A percentile compares a stretch with the other conserved stretches of the same genome.
phyloP scores from a whole-genome alignment of 1,284 basidiomycete species.

The Puccinia coronata region DNA sequence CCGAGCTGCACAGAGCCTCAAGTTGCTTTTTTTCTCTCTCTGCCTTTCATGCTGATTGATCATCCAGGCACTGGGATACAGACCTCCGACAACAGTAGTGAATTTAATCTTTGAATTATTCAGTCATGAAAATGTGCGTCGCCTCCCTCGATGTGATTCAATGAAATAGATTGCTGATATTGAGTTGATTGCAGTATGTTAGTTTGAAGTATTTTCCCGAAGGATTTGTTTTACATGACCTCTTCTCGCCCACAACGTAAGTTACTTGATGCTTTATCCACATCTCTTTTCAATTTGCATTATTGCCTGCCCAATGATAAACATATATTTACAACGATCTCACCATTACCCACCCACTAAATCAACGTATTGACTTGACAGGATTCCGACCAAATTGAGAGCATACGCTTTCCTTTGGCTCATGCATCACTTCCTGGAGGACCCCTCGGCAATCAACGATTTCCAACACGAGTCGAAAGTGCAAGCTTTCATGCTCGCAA shows the following conservation, averaged over 20 bases:
- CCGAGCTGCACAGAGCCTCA: neutral
- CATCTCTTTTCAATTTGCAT: neutral
- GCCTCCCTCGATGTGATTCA: slow-evolving; percentile 30
- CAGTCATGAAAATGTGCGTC: slow-evolving; percentile 68
- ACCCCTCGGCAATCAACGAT: slow-evolving; percentile 55
- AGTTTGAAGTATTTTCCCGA: slow-evolving; percentile 72
- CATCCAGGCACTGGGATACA: slow-evolving; percentile 59
- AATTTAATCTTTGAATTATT: slow-evolving; percentile 76
- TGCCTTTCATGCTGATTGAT: slow-evolving; percentile 1
- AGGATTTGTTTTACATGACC: slow-evolving; percentile 73
- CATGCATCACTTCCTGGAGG: slow-evolving; percentile 74
- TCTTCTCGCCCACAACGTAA: slow-evolving; percentile 67
- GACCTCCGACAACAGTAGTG: slow-evolving; percentile 75
- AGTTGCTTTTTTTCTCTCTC: neutral
- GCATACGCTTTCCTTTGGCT: slow-evolving; percentile 77
- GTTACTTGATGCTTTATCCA: slow-evolving; percentile 4
- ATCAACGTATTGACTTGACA: slow-evolving; percentile 56
- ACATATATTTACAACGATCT: neutral
- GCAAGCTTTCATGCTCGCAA: slow-evolving; percentile 30
- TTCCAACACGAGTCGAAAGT: slow-evolving; percentile 38
- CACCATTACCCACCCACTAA: no score
- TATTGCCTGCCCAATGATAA: neutral
- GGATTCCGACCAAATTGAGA: slow-evolving; percentile 70
- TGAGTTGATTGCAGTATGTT: slow-evolving; percentile 63
- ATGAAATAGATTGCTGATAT: neutral